These are phyloP conservation scores for Yarrowia sp. DNA, from an alignment of 805 yeast species.

Conservation along the genomic window DNA sequence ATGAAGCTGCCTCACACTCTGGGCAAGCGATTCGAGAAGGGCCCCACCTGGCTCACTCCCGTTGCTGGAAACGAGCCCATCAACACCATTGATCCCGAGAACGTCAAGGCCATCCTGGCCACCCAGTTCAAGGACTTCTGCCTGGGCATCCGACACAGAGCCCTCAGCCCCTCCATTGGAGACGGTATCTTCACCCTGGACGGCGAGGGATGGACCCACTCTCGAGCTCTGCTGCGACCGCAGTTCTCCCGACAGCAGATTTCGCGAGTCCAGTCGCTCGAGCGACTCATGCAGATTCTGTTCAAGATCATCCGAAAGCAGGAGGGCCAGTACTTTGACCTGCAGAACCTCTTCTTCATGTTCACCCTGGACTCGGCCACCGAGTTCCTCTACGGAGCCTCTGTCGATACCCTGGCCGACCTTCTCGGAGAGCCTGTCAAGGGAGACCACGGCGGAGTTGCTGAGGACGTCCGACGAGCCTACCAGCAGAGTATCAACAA, in stretches of 20 bases:
- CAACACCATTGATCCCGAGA: conserved; percentile 39
- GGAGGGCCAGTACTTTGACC: conserved; percentile 32
- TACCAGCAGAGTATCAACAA: conserved; percentile 29
- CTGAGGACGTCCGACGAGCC: conserved; percentile 28
- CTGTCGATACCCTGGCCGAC: conserved; percentile 33
- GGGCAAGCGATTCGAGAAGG: background rate
- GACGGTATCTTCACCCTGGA: conserved; percentile 41
- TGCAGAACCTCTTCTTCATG: conserved; percentile 36
- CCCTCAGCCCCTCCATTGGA: conserved; percentile 39
- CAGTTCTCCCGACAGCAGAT: conserved; percentile 40
- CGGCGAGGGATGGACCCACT: conserved; percentile 42
- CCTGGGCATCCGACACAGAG: conserved; percentile 35
- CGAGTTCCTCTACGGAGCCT: conserved; percentile 40
- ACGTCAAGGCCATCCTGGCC: conserved; percentile 38
- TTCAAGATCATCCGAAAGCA: conserved; percentile 3
- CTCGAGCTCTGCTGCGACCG: conserved; percentile 41
- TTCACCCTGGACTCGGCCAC: conserved; percentile 41
- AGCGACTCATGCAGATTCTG: conserved; percentile 34
- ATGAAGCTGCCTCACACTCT: background rate
- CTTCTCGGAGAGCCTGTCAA: conserved; percentile 29
- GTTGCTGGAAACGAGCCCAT: conserved; percentile 13
- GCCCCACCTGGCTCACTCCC: conserved; percentile 5
- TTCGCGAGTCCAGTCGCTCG: conserved; percentile 34
- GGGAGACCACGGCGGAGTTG: conserved; percentile 27
- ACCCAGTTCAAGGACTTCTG: conserved; percentile 38